Base-by-base conservation (phyloP, 1,284 basidiomycete genomes). In the Mycosarcoma mackinlayi region DNA sequence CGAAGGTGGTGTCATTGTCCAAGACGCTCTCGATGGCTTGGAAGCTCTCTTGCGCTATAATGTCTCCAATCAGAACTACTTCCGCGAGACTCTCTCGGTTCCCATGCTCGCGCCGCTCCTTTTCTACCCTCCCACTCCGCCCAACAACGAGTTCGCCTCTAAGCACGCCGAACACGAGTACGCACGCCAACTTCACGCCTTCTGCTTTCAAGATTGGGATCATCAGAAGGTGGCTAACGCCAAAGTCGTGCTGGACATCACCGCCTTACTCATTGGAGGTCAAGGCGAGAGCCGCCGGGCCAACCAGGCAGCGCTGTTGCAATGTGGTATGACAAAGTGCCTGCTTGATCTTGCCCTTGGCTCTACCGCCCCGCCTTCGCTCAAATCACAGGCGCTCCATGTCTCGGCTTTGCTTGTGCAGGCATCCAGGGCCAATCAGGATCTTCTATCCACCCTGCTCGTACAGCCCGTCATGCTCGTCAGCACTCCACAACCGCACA, bases 51-150 rank as follows among this genome's bases (percentile, higher is more conserved):
- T 98, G 63, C 87, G 92, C 24, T 95, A 93, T 85, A 98, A 99
- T 83, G 89, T 90, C 24, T 95, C 94, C 4, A 98, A 98, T 84
- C 94, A 96, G 86, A 97, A 94, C 83, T 98, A 97, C 86, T 97
- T 99, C 85, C 90, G 93, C 57, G 94, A 96, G 85, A 92, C 93
- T 1, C 86, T 90, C 8, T 87, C 94, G 40, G 92, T 94, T 48
- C 88, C 91, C 0, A 84, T 90, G 11, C 85, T 97, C 9, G 91
- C 90, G 13, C 88, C 92, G 1, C 87, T 97, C 19, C 87, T 99
- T 24, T 89, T 92, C 71, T 95, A 93, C 82, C 94, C 94, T 1
- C 86, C 90, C 2, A 66, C 77, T 1, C 60, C 73, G 1, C 41
- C 73, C 10, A 54, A 58, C 41, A 52, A 58, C 48, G 58, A 62